A percentile compares a stretch with the other conserved stretches of the same genome.
These are phyloP conservation scores for Linnemannia schmuckeri DNA, from an alignment of 192 early-diverging fungal species.

Conservation along the genomic window DNA sequence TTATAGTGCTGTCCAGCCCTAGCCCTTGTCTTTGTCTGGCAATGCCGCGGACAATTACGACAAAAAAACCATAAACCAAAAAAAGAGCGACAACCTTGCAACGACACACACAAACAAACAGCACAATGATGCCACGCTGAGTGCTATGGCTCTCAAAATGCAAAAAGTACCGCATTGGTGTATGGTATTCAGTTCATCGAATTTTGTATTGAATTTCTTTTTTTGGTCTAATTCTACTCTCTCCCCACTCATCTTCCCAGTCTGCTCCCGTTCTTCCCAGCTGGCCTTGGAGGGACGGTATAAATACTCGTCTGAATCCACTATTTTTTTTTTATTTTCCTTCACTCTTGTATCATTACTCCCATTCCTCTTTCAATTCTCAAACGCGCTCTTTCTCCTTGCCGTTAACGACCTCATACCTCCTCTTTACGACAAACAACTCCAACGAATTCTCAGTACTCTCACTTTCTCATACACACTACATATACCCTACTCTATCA, in stretches of 20 bases:
- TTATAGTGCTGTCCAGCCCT: not conserved
- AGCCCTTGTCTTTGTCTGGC: not conserved
- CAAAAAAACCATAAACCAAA: not conserved
- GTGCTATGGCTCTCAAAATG: not conserved
- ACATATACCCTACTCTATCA: constrained; percentile 4
- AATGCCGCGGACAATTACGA: not conserved
- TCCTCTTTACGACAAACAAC: not conserved
- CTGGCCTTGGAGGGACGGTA: not conserved
- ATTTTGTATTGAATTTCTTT: not conserved
- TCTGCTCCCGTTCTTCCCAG: not conserved
- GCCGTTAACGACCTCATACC: not conserved
- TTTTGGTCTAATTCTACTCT: constrained; percentile 8
- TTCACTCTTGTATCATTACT: constrained; percentile 6
- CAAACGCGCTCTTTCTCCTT: constrained; percentile 4
- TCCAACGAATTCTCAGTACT: not conserved
- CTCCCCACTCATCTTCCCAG: not conserved
- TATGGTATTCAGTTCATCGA: not conserved
- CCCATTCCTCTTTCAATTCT: not conserved
- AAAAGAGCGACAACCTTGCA: not conserved
- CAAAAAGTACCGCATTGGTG: not conserved
- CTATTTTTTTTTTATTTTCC: constrained; percentile 2
- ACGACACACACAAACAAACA: constrained; percentile 1
- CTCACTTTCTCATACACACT: not conserved
- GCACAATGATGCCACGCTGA: constrained; percentile 23
- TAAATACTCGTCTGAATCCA: not conserved